A percentile compares a stretch with the other conserved stretches of the same genome.
Evolutionary conservation across 495 filamentous ascomycete genomes (phyloP).

Genomic region (Chaetomidium leptoderma): DNA sequence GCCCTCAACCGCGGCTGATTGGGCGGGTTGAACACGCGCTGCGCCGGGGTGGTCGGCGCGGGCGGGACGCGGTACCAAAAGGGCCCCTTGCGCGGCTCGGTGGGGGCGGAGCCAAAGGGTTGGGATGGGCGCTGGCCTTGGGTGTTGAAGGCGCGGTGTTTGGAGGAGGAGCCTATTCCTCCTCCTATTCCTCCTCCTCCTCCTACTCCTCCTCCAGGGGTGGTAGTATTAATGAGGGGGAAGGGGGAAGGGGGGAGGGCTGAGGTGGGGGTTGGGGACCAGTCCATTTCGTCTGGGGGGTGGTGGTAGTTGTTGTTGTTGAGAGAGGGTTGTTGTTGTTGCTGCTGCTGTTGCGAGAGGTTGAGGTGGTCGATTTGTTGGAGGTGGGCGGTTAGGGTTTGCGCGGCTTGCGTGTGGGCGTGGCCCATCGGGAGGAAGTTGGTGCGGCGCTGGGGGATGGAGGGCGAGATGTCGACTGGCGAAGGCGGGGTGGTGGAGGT

Average conservation of each 20-base stretch:
- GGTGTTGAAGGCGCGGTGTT: slow-evolving; percentile 46
- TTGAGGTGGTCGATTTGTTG: slow-evolving; percentile 19
- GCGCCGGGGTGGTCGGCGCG: slow-evolving; percentile 60
- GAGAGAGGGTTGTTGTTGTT: neutral
- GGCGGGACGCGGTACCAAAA: slow-evolving; percentile 60
- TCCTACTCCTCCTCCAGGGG: no score
- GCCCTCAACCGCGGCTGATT: slow-evolving; percentile 46
- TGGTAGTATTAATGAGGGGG: neutral
- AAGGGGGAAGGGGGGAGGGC: neutral
- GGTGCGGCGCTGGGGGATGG: neutral
- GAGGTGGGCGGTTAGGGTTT: slow-evolving; percentile 7
- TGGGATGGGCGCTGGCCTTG: slow-evolving; percentile 43
- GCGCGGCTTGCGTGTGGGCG: slow-evolving; percentile 14
- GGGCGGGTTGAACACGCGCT: slow-evolving; percentile 58
- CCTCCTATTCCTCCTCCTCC: no score
- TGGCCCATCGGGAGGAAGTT: slow-evolving; percentile 18
- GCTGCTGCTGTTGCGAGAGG: slow-evolving; percentile 7
- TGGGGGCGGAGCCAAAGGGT: slow-evolving; percentile 56
- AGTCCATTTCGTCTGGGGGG: slow-evolving; percentile 69
- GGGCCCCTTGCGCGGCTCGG: slow-evolving; percentile 37
- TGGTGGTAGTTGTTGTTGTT: slow-evolving; percentile 26
- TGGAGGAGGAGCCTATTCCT: slow-evolving; percentile 36
- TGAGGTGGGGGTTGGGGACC: slow-evolving; percentile 56
- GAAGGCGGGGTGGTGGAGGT: slow-evolving; percentile 39
- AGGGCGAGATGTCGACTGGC: slow-evolving; percentile 5